These are phyloP conservation scores for Ulota crispa DNA, from an alignment of 225 moss, liverwort and hornwort species.

Conservation along the genomic window DNA sequence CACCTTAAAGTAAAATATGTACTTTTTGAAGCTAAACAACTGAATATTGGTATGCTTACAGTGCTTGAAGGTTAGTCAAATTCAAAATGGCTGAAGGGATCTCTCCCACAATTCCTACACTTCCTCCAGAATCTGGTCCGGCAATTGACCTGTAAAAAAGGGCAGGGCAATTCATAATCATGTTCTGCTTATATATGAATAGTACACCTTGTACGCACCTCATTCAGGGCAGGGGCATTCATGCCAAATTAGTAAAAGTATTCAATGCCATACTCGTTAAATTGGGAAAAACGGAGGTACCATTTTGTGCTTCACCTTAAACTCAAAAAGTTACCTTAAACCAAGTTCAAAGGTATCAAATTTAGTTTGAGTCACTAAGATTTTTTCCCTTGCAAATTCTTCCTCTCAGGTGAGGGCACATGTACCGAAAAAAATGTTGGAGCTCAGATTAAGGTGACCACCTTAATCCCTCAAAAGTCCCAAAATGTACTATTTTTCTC, in stretches of 20 bases:
- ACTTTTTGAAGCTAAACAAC: background rate
- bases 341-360: too few species aligned
- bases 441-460: too few species aligned
- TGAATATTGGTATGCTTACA: conserved; percentile 7
- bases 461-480: too few species aligned
- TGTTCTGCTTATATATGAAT: background rate
- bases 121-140: background rate
- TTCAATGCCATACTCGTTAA: too few species aligned
- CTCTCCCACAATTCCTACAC: conserved; percentile 17
- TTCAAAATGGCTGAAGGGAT: conserved; percentile 6
- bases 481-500: too few species aligned
- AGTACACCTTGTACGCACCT: background rate
- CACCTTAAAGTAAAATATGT: fast-evolving
- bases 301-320: too few species aligned
- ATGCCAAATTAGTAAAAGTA: background rate
- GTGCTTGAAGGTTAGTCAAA: conserved; percentile 12
- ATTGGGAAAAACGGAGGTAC: too few species aligned
- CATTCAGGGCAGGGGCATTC: background rate
- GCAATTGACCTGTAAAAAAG: background rate
- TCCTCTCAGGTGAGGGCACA: too few species aligned
- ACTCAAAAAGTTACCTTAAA: too few species aligned
- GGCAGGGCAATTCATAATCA: background rate
- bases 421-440: too few species aligned
- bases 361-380: too few species aligned
- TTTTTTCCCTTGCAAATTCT: too few species aligned